phyloP scores from a whole-genome alignment of 768 basidiomycete species.

The Lepiota subincarnata region DNA sequence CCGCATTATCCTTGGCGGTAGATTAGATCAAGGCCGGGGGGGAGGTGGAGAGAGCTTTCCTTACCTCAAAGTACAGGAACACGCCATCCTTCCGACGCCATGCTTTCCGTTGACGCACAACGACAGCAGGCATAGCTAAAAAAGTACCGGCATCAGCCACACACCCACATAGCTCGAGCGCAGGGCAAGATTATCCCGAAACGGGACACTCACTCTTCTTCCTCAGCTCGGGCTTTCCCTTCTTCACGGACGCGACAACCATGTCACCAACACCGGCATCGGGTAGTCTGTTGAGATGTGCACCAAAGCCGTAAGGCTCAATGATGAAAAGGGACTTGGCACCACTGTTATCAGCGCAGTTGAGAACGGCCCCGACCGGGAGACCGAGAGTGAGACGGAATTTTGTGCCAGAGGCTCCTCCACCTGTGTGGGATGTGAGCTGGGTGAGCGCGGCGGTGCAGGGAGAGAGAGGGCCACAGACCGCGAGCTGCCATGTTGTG shows the following conservation, averaged over 20 bases:
- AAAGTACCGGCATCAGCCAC: constrained; percentile 12
- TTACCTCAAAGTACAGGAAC: constrained; percentile 95
- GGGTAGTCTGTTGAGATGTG: constrained; percentile 94
- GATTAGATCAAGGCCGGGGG: background rate
- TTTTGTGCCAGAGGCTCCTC: constrained; percentile 87
- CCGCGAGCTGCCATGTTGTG: constrained; percentile 34
- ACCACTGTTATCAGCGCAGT: constrained; percentile 99
- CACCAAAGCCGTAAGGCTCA: constrained; percentile 93
- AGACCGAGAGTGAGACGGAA: constrained; percentile 94
- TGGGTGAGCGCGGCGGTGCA: background rate
- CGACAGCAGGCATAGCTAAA: constrained; percentile 92
- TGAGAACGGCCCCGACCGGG: constrained; percentile 90
- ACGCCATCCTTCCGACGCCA: constrained; percentile 99
- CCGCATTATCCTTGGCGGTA: constrained; percentile 77
- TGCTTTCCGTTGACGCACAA: constrained; percentile 96
- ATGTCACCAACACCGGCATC: constrained; percentile 95
- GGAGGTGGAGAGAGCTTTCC: constrained; percentile 16
- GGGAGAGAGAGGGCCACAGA: constrained; percentile 12
- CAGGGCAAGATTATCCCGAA: background rate
- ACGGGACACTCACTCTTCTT: constrained; percentile 88
- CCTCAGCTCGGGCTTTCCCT: constrained; percentile 98
- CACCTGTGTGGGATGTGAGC: constrained; percentile 26
- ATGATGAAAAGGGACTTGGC: constrained; percentile 95
- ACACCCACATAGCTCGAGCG: background rate
- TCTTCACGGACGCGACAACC: constrained; percentile 97